phyloP scores from a whole-genome alignment of 192 early-diverging fungal species.

The Backusella sp. region DNA sequence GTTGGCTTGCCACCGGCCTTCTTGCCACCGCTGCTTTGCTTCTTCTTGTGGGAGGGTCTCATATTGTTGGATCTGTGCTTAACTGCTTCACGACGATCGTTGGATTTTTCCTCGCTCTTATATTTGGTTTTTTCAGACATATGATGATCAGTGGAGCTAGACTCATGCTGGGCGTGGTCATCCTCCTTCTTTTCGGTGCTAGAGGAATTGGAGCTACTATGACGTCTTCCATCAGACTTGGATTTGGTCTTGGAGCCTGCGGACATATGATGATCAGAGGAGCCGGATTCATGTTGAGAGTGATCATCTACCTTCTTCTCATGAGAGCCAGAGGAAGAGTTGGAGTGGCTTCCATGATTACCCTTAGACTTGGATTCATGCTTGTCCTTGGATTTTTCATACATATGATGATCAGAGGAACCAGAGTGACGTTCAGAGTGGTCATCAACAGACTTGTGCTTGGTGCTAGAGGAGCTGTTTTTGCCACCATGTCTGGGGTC shows the following conservation, averaged over 20 bases:
- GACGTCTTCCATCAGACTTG: background rate
- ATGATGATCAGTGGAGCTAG: background rate
- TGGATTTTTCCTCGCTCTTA: background rate
- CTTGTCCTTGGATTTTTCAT: background rate
- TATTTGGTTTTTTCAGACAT: background rate
- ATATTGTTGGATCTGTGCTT: background rate
- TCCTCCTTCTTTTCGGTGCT: background rate
- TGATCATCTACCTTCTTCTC: background rate
- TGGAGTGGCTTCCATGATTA: background rate
- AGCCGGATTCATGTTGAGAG: background rate
- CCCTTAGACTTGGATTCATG: background rate
- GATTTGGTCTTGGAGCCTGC: background rate
- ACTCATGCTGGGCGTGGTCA: background rate
- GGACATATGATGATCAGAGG: background rate
- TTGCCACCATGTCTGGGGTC: background rate
- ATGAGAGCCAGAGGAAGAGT: background rate
- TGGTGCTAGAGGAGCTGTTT: background rate
- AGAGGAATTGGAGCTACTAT: background rate
- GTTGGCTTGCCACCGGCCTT: background rate
- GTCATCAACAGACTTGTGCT: background rate
- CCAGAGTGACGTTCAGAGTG: background rate
- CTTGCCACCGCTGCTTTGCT: background rate
- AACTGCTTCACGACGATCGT: background rate
- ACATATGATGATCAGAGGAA: background rate
- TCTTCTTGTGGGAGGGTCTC: background rate